Evolutionary conservation across 106 monocot species (phyloP), one percentile per base, ranked within the genome.

Genomic region (Dioscorea zingiberensis): DNA sequence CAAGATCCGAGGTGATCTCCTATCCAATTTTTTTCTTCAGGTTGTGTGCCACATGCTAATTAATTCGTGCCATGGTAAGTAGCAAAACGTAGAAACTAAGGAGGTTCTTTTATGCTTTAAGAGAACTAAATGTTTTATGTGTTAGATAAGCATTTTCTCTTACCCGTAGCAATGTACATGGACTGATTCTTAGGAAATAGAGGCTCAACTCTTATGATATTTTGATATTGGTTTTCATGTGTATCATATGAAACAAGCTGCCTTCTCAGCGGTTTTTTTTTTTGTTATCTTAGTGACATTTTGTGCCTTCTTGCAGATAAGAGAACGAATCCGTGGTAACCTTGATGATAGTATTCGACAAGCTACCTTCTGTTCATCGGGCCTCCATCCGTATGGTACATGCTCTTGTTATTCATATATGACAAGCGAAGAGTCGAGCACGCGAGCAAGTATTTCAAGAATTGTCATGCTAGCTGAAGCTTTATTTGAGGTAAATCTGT

Each of bases 381-480:
- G 91, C 22, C 78, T 92, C 65, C 91, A 92, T 60, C 87, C 75
- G 58, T 73, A 79, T 66, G 91, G 91, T 55, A 69, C 81, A 77
- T 92, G 91, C 63, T 79, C 84, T 7, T 92, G 91, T 63, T 77
- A 71, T 64, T 71, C 87, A 58, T 60, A 87, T 28, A 61, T 81
- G 54, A 68, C 78, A 54, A 27, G 75, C 58, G 88, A 81, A 73
- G 80, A 72, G 25, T 71, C 79, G 12, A 80, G 79, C 32, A 67
- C 91, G 38, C 76, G 79, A 60, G 81, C 91, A 45, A 92, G 91
- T 60, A 87, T 92, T 71, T 87, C 91, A 60, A 69, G 91, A 27
- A 92, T 92, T 30, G 81, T 92, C 60, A 70, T 92, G 76, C 68
- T 92, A 71, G 83, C 91, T 38, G 91, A 92, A 74, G 91, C 91